Evolutionary conservation across 2,329 filamentous ascomycete genomes (phyloP), one percentile per base, ranked within the genome.

Genomic region (Metarhizium brunneum): DNA sequence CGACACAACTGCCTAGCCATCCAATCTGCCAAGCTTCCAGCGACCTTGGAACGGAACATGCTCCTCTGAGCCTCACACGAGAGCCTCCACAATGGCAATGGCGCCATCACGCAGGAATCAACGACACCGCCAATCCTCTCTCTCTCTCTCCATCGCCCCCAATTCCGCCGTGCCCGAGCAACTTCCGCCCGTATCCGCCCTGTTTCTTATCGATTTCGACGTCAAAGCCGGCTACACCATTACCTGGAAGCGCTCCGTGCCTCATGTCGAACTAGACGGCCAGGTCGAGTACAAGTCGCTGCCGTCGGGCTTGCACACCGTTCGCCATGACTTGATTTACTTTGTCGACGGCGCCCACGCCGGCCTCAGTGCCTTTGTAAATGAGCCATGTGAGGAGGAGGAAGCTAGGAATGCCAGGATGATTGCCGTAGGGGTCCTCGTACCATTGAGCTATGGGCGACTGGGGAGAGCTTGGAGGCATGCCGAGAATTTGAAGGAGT

Each of bases 251-350:
- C 84, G 83, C 61, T 83, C 86, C 13, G 73, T 83, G 1, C 77
- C 84, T 14, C 85, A 83, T 51, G 79, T 92, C 73, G 78, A 82
- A 71, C 81, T 97, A 51, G 89, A 95, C 63, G 90, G 90, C 55
- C 84, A 88, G 29, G 90, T 96, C 65, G 94, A 99, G 73, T 99
- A 91, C 80, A 97, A 96, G 73, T 95, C 90, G 59, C 80, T 99
- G 50, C 94, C 94, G 2, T 97, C 92, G 0, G 94, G 94, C 29
- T 73, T 96, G 52, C 94, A 99, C 72, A 88, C 90, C 56, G 90
- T 97, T 20, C 78, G 86, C 36, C 84, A 92, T 61, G 94, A 99
- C 70, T 77, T 97, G 53, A 89, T 91, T 65, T 99, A 97, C 76
- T 99, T 97, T 69, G 85, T 95, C 47, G 86, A 83, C 58, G 76